These are phyloP conservation scores for Metarhizium brunneum DNA, from an alignment of 2,329 filamentous ascomycete species.

Conservation along the genomic window DNA sequence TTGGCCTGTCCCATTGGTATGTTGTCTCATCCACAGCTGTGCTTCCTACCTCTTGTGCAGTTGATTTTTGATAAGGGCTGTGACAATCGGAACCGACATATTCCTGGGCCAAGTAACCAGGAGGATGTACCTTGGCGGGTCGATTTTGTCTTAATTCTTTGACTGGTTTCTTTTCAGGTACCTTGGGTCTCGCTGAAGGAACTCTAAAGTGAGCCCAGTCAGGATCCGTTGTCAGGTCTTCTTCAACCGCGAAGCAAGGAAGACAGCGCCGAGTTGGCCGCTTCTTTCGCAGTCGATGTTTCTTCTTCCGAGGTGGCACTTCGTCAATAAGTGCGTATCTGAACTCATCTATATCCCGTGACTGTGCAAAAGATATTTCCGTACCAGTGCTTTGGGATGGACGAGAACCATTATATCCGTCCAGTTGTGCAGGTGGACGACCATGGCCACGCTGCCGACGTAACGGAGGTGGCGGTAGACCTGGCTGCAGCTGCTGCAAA, in stretches of 20 bases:
- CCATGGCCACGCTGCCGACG: not conserved
- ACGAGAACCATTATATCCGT: constrained; percentile 16
- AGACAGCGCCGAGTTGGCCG: constrained; percentile 15
- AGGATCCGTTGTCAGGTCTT: constrained; percentile 14
- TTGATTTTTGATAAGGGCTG: constrained; percentile 5
- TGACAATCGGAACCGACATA: not conserved
- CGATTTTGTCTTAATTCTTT: not conserved
- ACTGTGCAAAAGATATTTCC: constrained; percentile 21
- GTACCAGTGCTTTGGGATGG: constrained; percentile 17
- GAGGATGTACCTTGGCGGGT: constrained; percentile 1
- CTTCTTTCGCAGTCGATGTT: constrained; percentile 7
- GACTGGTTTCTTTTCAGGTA: not conserved
- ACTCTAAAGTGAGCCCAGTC: constrained; percentile 15
- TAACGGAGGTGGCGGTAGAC: not conserved
- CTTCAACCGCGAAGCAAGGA: constrained; percentile 18
- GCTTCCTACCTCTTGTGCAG: not conserved
- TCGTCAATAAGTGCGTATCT: constrained; percentile 24
- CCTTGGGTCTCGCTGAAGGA: constrained; percentile 3
- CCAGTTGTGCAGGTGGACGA: constrained; percentile 15
- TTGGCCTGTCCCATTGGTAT: constrained; percentile 2
- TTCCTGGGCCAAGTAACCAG: not conserved
- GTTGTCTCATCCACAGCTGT: not conserved
- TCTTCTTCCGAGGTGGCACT: constrained; percentile 13
- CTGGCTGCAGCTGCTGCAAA: constrained; percentile 6
- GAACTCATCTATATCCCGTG: constrained; percentile 22